These are phyloP conservation scores for Tolypocladium amazonense DNA, from an alignment of 2,329 filamentous ascomycete species.

Conservation along the genomic window DNA sequence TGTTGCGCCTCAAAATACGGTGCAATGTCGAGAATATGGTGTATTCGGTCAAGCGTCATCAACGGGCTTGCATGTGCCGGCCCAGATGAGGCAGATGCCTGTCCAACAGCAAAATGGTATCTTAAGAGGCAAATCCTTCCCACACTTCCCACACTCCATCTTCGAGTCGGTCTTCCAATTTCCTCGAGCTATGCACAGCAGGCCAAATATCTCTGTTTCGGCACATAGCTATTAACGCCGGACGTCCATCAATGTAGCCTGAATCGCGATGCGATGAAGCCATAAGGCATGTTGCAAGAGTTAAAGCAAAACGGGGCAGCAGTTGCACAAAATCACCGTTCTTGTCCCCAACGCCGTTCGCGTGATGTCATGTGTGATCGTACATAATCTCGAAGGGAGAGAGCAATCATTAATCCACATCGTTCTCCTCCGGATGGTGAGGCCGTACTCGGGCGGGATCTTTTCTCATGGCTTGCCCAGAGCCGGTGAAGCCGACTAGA, in stretches of 20 bases:
- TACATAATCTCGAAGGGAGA: neutral
- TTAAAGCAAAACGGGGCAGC: neutral
- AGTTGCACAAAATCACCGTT: neutral
- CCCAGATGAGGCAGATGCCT: neutral
- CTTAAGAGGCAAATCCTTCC: conserved; percentile 1
- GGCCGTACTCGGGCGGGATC: conserved; percentile 74
- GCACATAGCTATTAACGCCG: neutral
- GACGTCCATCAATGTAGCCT: neutral
- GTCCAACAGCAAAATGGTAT: conserved; percentile 2
- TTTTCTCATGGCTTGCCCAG: conserved; percentile 91
- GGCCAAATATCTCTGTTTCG: neutral
- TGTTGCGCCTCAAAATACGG: neutral
- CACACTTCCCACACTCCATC: neutral
- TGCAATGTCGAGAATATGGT: neutral
- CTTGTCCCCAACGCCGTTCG: neutral
- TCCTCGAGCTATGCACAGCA: neutral
- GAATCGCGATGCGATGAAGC: neutral
- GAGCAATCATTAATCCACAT: conserved; percentile 48
- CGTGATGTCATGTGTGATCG: neutral
- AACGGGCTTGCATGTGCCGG: neutral
- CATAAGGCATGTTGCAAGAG: neutral
- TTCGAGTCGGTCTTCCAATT: neutral
- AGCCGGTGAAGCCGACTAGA: conserved; percentile 92
- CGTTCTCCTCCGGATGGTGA: conserved; percentile 69
- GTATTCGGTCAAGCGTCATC: neutral